Evolutionary conservation across 352 stramenopile species (phyloP), one percentile per base, ranked within the genome.

Genomic region (Pythium aphanidermatum): DNA sequence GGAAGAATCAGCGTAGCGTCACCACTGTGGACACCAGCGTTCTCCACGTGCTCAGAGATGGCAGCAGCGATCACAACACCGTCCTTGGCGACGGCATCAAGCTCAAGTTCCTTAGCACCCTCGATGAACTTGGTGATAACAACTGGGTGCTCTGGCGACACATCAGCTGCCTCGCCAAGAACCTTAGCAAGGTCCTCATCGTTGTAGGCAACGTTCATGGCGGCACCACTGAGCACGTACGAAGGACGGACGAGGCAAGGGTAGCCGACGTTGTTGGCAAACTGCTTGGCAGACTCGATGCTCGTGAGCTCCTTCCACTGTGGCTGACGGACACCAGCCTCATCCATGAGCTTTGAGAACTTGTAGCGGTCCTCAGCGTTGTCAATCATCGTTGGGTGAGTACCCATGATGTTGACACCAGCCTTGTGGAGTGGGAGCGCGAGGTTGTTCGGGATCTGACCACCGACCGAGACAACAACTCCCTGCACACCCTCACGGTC

Each of bases 41-140:
- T 99, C 62, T 99, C 97, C 8, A 99, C 86, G 80, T 99, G 97
- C 70, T 99, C 96, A 45, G 90, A 96, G 65, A 99, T 99, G 40
- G 96, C 96, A 69, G 98, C 98, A 70, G 98, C 98, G 25, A 99
- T 67, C 55, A 99, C 98, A 34, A 92, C 70, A 50, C 97, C 97
- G 36, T 97, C 74, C 56, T 96, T 83, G 33, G 92, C 93, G 21
- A 99, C 95, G 56, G 78, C 96, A 66, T 99, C 97, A 52, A 99
- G 98, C 74, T 99, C 97, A 44, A 99, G 96, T 74, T 99, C 97
- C 64, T 98, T 98, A 8, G 95, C 95, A 53, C 95, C 93, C 41
- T 96, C 38, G 46, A 98, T 97, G 68, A 98, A 99, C 66, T 99
- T 98, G 30, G 93, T 97, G 20, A 99, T 92, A 61, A 27, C 95